Evolutionary conservation across 768 basidiomycete species (phyloP), one percentile per base, ranked within the genome.

Genomic region (Pulveroboletus frians): DNA sequence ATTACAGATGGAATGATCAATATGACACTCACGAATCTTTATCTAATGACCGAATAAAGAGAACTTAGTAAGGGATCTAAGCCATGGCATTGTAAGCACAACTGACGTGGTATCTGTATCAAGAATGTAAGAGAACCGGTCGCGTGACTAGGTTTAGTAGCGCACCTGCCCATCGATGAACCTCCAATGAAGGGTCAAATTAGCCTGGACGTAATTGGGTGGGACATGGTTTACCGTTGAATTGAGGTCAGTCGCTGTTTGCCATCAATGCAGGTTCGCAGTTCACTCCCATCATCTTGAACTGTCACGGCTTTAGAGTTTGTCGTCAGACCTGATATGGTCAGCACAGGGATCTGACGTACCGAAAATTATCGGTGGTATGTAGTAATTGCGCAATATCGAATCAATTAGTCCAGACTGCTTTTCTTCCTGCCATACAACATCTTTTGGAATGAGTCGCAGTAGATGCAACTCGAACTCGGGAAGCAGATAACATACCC

Each of bases 221-320:
- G n/a, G 36, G 30, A 38, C 51, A 37, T 3, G 26, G 21, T 13
- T 47, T 55, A 85, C 84, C 75, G 72, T 53, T 74, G 71, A 23
- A 86, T 78, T 0, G 84, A 84, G 0, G 85, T 84, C 51, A 86
- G 60, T 29, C 85, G 72, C 54, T 86, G 84, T 59, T 86, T 86
- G n/a, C 84, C 84, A 53, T 86, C 85, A 13, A 85, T 83, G 51
- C 84, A 85, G 0, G 72, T 72, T 18, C 77, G 72, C 17, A 59
- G 56, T 52, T 79, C 77, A 7, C 60, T 62, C 4, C 74, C 76
- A 30, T 79, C 72, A 3, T 71, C 65, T 15, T 64, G 57, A 3
- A 51, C 44, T 0, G 62, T 67, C 5, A 76, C 72, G 31, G 74
- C 77, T 81, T 11, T 49, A 39, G 3, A 27, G 15, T 27, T 30